Conservation (phyloP, 108 stramenopile genomes). For the Skeletonema menzelii region DNA sequence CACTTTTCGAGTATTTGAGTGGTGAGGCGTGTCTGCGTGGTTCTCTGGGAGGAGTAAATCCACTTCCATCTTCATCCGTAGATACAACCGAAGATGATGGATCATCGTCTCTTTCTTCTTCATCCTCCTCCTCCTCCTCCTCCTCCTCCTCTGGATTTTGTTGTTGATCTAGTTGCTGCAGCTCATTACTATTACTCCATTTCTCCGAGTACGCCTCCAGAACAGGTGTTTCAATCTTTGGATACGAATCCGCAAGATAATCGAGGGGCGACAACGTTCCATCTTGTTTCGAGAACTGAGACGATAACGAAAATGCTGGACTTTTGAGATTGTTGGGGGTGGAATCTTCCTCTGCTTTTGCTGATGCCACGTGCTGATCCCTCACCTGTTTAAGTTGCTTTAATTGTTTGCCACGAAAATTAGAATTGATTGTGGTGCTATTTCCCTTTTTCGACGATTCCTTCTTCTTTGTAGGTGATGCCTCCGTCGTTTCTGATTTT, state of each 20-base stretch:
- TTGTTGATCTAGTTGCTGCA: background rate
- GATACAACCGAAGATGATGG: slow-evolving; percentile 19
- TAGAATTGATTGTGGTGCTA: background rate
- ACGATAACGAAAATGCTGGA: background rate
- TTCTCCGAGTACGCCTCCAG: background rate
- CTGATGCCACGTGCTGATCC: background rate
- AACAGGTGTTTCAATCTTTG: background rate
- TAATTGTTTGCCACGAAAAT: background rate
- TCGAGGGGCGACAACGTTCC: background rate
- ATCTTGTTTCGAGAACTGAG: background rate
- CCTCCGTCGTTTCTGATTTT: background rate
- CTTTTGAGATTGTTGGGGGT: background rate
- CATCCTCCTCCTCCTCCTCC: background rate
- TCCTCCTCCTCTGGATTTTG: background rate
- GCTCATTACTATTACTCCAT: background rate
- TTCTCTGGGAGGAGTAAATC: slow-evolving; percentile 1
- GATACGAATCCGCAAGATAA: background rate
- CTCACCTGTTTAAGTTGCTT: background rate
- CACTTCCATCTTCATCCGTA: background rate
- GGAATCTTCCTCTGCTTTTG: background rate
- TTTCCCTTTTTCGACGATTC: background rate
- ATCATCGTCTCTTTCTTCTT: slow-evolving; percentile 9
- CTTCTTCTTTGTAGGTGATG: background rate
- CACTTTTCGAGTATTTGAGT: background rate
- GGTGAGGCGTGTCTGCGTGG: slow-evolving; percentile 6